Conservation (phyloP, 2,329 filamentous ascomycete species). For the Colletotrichum theobromicola region DNA sequence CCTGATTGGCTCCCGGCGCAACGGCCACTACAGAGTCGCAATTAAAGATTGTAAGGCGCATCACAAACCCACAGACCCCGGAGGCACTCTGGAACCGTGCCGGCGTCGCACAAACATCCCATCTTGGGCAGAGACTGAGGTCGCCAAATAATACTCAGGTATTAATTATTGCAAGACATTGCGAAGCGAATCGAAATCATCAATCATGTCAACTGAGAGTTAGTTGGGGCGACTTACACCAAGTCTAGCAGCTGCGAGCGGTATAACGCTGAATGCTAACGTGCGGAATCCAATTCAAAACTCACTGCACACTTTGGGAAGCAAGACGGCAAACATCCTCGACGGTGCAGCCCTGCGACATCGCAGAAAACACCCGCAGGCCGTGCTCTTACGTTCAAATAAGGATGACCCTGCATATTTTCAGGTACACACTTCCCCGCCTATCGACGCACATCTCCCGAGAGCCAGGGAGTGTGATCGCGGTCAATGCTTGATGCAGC, state of each 20-base stretch:
- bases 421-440: background rate
- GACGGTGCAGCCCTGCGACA: background rate
- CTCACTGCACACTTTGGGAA: background rate
- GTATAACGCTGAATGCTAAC: background rate
- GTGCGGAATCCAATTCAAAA: background rate
- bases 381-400: background rate
- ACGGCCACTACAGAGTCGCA: background rate
- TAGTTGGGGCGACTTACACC: background rate
- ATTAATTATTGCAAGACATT: background rate
- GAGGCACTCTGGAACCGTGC: slow-evolving; percentile 13
- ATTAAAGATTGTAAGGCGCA: background rate
- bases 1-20: background rate
- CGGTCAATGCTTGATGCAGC: slow-evolving; percentile 17
- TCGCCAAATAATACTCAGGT: background rate
- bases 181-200: background rate
- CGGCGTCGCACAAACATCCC: slow-evolving; percentile 20
- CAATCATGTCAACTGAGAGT: background rate
- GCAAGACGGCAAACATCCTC: background rate
- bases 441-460: slow-evolving; percentile 3
- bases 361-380: background rate
- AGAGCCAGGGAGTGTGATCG: background rate
- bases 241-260: background rate
- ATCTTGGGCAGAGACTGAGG: background rate
- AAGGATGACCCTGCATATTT: background rate
- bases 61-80: slow-evolving; percentile 14